Base-by-base conservation (phyloP, 805 yeast species). In the Maudiozyma bulderi region DNA sequence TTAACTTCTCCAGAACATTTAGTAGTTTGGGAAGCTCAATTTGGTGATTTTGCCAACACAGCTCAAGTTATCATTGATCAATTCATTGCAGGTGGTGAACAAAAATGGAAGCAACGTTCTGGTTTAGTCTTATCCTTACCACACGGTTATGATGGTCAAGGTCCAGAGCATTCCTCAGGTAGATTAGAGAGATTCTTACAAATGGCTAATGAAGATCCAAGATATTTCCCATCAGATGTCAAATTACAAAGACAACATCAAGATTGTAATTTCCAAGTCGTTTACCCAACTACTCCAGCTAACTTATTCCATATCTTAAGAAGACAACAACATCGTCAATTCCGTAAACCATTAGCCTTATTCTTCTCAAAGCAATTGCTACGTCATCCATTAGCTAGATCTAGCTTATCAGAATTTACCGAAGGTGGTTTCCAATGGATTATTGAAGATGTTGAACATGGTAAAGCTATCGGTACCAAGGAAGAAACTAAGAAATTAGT, bases 71-170 rank as follows among this genome's bases (percentile, higher is more conserved):
- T 93, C 60, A 78, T 87, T 60, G 99, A 93, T 71, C 99, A 93
- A 76, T 93, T 93, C 69, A 80, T 93, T 65, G 86, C 97, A 43
- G 87, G 90, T 66, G 99, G 95, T 69, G 99, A 93, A 75, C 80
- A 90, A 58, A 93, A 93, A 75, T 93, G 99, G 99, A 86, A 87
- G 69, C 99, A 93, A 78, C 86, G 99, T 73, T 87, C 96, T 11
- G 99, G 99, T 68, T 67, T 93, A 52, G 95, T 93, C 38, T 73
- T 93, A 59, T 87, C 97, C 3, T 78, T 93, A 71, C 99, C 99
- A 50, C 99, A 93, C 69, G 99, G 99, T 74, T 93, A 90, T 70
- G 99, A 93, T 69, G 99, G 99, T 58, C 99, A 93, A 76, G 99
- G 99, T 64, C 98, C 99, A 57, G 99, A 93, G 76, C 99, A 93